Base-by-base conservation (phyloP, 148 eudicot species). In the Rhododendron griersonianum region DNA sequence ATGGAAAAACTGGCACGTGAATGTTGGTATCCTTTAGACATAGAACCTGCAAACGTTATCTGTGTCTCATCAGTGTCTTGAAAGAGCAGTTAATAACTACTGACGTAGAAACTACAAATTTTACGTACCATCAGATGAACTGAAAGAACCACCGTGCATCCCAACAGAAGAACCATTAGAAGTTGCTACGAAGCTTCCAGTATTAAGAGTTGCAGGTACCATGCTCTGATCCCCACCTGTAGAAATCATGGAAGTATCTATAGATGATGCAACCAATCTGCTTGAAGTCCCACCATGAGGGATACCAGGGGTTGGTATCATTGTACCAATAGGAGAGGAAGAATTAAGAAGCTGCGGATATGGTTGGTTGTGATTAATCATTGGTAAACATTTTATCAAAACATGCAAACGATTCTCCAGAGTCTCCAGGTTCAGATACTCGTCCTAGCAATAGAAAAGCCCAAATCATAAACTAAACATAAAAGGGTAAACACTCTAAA, bases 221-320 rank as follows among this genome's bases (percentile, higher is more conserved):
- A 87, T 80, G 83, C 87, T 87, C 83, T 90, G 91, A 85, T 89
- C 84, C 39, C 86, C 88, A 84, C 86, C 83, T 50, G 93, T 78
- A 81, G 91, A 83, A 86, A 89, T 75, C 81, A 89, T 74, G 51
- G 93, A 87, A 89, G 88, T 85, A 88, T 94, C 93, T 11, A 87
- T 84, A 78, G 96, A 87, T 35, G 98, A 91, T 6, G 96, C 81
- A 69, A 91, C 89, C 86, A 87, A 84, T 86, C 91, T 53, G 88
- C 87, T 94, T 76, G 96, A 91, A 88, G 90, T 93, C 83, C 90
- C 93, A 88, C 84, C 89, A 79, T 90, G 93, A 48, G 89, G 92
- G 92, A 94, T 89, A 81, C 99, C 98, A 73, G 99, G 99, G 51
- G 98, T 98, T 81, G 99, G 99, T 82, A 98, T 98, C 99, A 95